A percentile compares a stretch with the other conserved stretches of the same genome.
These are phyloP conservation scores for Leccinum barrowsii DNA, from an alignment of 768 basidiomycete species.

Conservation along the genomic window DNA sequence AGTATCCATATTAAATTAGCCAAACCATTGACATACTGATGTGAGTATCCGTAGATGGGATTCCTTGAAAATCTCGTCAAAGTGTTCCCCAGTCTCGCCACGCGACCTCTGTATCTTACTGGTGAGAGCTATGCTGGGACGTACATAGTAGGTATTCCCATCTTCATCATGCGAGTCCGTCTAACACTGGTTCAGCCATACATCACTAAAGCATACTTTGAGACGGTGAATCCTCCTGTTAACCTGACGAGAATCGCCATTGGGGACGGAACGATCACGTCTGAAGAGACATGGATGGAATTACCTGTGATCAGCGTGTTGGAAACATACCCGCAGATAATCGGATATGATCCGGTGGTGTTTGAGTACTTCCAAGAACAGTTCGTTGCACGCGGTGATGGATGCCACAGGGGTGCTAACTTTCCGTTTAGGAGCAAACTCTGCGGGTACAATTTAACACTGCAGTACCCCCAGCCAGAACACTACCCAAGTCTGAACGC, in stretches of 20 bases:
- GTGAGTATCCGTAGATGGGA: conserved; percentile 46
- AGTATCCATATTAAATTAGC: conserved; percentile 14
- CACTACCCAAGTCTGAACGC: conserved; percentile 39
- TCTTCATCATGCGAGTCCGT: conserved; percentile 25
- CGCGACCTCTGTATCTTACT: conserved; percentile 62
- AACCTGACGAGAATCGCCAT: conserved; percentile 63
- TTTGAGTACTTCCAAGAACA: conserved; percentile 66
- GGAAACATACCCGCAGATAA: conserved; percentile 74
- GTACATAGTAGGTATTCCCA: conserved; percentile 48
- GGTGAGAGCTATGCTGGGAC: conserved; percentile 75
- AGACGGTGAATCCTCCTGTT: conserved; percentile 58
- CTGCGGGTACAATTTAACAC: conserved; percentile 63
- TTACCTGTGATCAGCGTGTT: conserved; percentile 56
- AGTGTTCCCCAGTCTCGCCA: conserved; percentile 65
- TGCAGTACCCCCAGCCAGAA: conserved; percentile 63
- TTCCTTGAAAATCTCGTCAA: conserved; percentile 69
- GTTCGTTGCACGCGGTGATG: conserved; percentile 36
- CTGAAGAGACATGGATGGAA: conserved; percentile 45
- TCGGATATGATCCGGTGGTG: conserved; percentile 65
- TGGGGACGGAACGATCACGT: conserved; percentile 59
- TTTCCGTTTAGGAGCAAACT: conserved; percentile 43
- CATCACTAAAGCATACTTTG: conserved; percentile 68
- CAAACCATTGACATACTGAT: not conserved
- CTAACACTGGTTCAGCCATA: conserved; percentile 51
- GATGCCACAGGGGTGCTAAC: not conserved